These are phyloP conservation scores for Rhizopogon roseolus DNA, from an alignment of 768 basidiomycete species.

Conservation along the genomic window DNA sequence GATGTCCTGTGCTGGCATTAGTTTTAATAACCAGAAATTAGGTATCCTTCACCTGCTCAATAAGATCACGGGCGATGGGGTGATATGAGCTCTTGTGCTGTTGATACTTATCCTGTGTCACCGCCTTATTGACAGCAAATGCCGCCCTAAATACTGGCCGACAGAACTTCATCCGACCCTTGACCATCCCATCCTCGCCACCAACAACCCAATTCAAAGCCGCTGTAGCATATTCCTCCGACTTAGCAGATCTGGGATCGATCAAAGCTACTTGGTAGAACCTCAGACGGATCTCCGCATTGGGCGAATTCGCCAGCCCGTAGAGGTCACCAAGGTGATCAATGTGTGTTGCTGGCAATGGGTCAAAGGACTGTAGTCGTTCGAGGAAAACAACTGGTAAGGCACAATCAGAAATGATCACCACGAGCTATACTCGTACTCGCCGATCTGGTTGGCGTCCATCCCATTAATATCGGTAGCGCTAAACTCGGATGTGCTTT, in stretches of 20 bases:
- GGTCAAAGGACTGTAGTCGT: slow-evolving; percentile 55
- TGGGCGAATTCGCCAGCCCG: slow-evolving; percentile 44
- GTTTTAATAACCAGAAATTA: background rate
- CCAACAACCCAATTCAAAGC: slow-evolving; percentile 71
- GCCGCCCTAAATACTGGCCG: slow-evolving; percentile 59
- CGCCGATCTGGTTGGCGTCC: slow-evolving; percentile 75
- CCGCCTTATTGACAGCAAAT: slow-evolving; percentile 41
- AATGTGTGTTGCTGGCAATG: slow-evolving; percentile 59
- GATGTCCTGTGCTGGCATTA: background rate
- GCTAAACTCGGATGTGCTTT: slow-evolving; percentile 46
- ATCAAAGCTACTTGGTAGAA: slow-evolving; percentile 72
- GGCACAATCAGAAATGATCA: background rate
- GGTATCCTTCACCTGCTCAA: slow-evolving; percentile 56
- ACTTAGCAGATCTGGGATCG: slow-evolving; percentile 42
- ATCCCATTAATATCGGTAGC: slow-evolving; percentile 57
- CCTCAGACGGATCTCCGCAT: slow-evolving; percentile 73
- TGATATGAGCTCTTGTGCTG: slow-evolving; percentile 55
- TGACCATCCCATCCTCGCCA: slow-evolving; percentile 48
- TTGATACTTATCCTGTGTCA: slow-evolving; percentile 50
- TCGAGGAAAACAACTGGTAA: slow-evolving; percentile 78
- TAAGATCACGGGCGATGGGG: slow-evolving; percentile 69
- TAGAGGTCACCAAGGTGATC: slow-evolving; percentile 52
- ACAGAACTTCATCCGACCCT: slow-evolving; percentile 86
- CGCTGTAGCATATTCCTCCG: slow-evolving; percentile 43
- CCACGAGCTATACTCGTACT: slow-evolving; percentile 11